phyloP scores from a whole-genome alignment of 305 asterid genomes.

The Petunia hybrid region DNA sequence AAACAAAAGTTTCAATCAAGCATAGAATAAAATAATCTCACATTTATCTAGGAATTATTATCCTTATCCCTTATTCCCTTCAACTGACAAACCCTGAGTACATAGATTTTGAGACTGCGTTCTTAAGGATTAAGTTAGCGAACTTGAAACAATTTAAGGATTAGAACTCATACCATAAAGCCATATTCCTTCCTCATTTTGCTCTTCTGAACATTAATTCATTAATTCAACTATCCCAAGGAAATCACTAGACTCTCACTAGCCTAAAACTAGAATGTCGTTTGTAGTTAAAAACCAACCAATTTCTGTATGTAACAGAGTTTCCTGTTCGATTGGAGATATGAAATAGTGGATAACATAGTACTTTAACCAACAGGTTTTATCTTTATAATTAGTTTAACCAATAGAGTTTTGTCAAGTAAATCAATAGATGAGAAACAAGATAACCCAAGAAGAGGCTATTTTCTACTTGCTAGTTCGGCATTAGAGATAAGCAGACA shows the following conservation, averaged over 20 bases:
- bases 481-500: neutral
- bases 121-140: neutral
- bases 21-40: no score
- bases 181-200: neutral
- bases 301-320: neutral
- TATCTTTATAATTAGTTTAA: no score
- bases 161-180: neutral
- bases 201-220: neutral
- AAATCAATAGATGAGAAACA: neutral
- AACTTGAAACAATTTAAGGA: neutral
- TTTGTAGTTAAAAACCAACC: neutral
- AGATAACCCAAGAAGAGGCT: neutral
- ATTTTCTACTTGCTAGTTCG: slow-evolving; percentile 1
- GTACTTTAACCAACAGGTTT: neutral
- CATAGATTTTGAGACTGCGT: neutral
- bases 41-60: no score
- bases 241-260: neutral
- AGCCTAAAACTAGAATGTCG: neutral
- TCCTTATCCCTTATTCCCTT: no score
- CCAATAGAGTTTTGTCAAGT: neutral
- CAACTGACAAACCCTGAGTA: neutral
- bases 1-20: no score
- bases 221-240: neutral
- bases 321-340: neutral
- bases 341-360: neutral